Evolutionary conservation across 1,139 yeast genomes (phyloP).

Genomic region (Citeromyces hawaiiensis): DNA sequence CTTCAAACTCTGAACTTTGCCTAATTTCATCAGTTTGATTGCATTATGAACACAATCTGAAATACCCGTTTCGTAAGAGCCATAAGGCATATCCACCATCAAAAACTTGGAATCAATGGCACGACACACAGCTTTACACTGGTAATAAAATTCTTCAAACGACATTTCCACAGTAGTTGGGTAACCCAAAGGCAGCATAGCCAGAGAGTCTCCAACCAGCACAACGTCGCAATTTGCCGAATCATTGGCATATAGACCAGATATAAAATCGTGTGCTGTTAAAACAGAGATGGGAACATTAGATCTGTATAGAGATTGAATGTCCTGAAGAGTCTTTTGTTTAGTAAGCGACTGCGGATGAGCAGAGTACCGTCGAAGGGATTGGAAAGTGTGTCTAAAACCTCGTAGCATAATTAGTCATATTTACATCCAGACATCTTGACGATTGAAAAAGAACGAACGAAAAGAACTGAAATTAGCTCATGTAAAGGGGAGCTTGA

Average conservation of each 20-base stretch:
- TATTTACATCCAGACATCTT: slow-evolving; percentile 1
- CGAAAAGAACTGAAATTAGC: no score
- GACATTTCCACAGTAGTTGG: slow-evolving; percentile 62
- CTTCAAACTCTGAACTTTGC: slow-evolving; percentile 65
- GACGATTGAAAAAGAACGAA: no score
- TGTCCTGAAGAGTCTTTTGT: slow-evolving; percentile 25
- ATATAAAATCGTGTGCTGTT: slow-evolving; percentile 81
- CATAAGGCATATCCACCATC: slow-evolving; percentile 87
- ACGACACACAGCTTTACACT: slow-evolving; percentile 62
- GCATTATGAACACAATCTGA: slow-evolving; percentile 58
- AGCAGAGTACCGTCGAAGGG: slow-evolving; percentile 6
- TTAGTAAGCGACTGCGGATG: slow-evolving; percentile 6
- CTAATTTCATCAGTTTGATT: slow-evolving; percentile 43
- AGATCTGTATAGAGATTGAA: slow-evolving; percentile 25
- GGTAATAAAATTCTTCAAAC: slow-evolving; percentile 69
- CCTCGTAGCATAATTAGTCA: background rate
- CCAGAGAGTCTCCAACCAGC: slow-evolving; percentile 83
- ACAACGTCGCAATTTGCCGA: slow-evolving; percentile 53
- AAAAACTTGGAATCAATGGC: slow-evolving; percentile 55
- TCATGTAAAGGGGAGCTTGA: no score
- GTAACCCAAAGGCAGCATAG: slow-evolving; percentile 85
- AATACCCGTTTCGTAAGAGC: slow-evolving; percentile 57
- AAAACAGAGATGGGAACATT: slow-evolving; percentile 53
- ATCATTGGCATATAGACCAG: slow-evolving; percentile 58
- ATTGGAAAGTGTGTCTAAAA: slow-evolving; percentile 1